Evolutionary conservation across 1,284 basidiomycete genomes (phyloP), one percentile per base, ranked within the genome.

Genomic region (Sporisorium iseilematis-ciliati): DNA sequence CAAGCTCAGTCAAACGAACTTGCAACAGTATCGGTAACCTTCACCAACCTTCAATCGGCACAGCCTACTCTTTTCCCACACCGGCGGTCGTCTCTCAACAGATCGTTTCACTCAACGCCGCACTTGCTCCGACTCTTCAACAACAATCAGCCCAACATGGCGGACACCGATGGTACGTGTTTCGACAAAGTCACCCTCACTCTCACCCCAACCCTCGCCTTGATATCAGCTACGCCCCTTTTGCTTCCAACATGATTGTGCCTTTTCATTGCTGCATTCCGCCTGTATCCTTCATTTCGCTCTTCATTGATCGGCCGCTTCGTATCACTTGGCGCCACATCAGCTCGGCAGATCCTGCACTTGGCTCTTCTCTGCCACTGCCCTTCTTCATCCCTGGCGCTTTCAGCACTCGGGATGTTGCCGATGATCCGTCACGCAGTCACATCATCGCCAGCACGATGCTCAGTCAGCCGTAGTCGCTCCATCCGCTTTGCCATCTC

Each of bases 111-210:
- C 43, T 45, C 52, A 10, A 55, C 54, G n/a, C 54, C 40, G 29
- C 55, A 43, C 45, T 55, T 38, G 41, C 18, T 46, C 49, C 53
- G 48, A 53, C 56, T 50, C 33, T 33, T 33, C 48, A 20, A 49
- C 42, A 25, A 43, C 20, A 52, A 31, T n/a, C 45, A 57, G 65
- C 57, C 56, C 57, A 77, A 48, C 55, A 80, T 80, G 78, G 78
- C 79, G 65, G 79, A 80, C 63, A 62, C 63, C 64, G 79, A 80
- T 58, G 79, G 79, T 80, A 77, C 76, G 79, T 80, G 54, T 57
- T 67, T 48, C 75, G 63, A 67, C 65, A 63, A 41, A 31, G 18
- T 67, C 69, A 26, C 51, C 14, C 58, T 62, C 35, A 38, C 18
- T 23, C 26, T 38, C 35, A 38, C 14, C 12, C 35, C 16, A 11